A percentile compares a stretch with the other conserved stretches of the same genome.
Evolutionary conservation across 176 grass and related monocot genomes (phyloP).

Genomic region (Triticum urartu): DNA sequence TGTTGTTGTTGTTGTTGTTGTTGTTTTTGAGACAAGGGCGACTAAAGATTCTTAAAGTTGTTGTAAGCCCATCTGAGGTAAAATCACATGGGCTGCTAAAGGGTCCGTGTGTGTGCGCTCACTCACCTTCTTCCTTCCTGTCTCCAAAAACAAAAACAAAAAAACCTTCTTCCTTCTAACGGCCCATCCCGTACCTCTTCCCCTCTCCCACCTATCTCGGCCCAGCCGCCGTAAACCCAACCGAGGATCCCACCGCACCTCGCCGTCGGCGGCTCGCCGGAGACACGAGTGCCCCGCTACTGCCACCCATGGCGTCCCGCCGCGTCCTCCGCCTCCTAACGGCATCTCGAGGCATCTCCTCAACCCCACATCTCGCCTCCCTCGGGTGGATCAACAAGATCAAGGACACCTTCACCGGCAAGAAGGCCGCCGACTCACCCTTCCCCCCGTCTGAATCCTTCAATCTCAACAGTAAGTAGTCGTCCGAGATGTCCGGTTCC

Average conservation of each 20-base stretch:
- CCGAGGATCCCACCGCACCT: background rate
- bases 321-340: conserved; percentile 39
- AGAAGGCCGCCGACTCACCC: conserved; percentile 36
- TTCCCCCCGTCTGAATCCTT: conserved; percentile 38
- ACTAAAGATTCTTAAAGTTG: no score
- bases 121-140: background rate
- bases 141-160: no score
- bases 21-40: no score
- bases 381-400: conserved; percentile 93
- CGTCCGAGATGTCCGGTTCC: background rate
- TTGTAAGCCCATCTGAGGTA: background rate
- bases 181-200: background rate
- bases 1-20: no score
- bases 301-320: conserved; percentile 29
- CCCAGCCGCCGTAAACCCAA: background rate
- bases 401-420: conserved; percentile 82
- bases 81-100: background rate
- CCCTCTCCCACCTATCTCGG: background rate
- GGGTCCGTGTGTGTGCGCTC: background rate
- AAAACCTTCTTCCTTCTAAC: background rate
- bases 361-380: conserved; percentile 63
- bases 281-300: background rate
- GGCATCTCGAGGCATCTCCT: conserved; percentile 59
- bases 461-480: conserved; percentile 59
- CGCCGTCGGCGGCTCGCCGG: conserved; percentile 21